These are phyloP conservation scores for Zoysia japonica DNA, from an alignment of 176 grass and related monocot genomes.

Conservation along the genomic window DNA sequence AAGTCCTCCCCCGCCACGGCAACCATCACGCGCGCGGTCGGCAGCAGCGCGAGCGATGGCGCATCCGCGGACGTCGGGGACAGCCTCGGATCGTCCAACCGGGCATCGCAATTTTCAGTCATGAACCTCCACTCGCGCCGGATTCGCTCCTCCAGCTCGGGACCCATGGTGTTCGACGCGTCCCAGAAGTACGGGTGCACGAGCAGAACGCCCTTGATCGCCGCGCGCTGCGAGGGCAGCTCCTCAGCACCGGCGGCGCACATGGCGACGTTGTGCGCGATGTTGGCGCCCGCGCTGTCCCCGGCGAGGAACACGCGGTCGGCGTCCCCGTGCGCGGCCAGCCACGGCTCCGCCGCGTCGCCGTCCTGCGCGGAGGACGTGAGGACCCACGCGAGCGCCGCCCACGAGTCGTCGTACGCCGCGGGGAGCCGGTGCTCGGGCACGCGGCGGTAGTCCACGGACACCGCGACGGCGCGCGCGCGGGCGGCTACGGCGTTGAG, in stretches of 20 bases:
- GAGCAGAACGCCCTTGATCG: constrained; percentile 45
- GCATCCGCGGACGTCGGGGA: constrained; percentile 4
- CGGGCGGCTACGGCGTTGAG: constrained; percentile 46
- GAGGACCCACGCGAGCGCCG: constrained; percentile 47
- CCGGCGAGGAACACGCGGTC: constrained; percentile 48
- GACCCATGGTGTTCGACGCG: constrained; percentile 35
- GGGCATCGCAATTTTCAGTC: constrained; percentile 19
- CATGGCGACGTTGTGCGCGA: constrained; percentile 58
- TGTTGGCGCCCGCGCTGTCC: constrained; percentile 67
- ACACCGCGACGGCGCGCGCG: constrained; percentile 46
- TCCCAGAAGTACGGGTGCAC: constrained; percentile 63
- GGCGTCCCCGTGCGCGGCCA: constrained; percentile 51
- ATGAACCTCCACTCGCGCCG: constrained; percentile 48
- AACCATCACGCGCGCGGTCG: constrained; percentile 21
- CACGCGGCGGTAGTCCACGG: constrained; percentile 63
- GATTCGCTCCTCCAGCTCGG: constrained; percentile 35
- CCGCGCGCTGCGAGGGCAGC: not conserved
- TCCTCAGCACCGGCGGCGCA: constrained; percentile 33
- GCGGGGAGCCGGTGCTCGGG: constrained; percentile 66
- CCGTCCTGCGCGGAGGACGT: too few relatives aligned
- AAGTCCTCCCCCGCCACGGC: constrained; percentile 46
- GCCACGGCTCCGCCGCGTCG: constrained; percentile 38
- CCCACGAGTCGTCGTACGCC: constrained; percentile 60
- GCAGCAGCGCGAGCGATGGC: constrained; percentile 12
- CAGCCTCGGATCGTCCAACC: constrained; percentile 37